These are phyloP conservation scores for Didymellaceae sp. DNA, from an alignment of 2,329 filamentous ascomycete genomes.

Conservation along the genomic window DNA sequence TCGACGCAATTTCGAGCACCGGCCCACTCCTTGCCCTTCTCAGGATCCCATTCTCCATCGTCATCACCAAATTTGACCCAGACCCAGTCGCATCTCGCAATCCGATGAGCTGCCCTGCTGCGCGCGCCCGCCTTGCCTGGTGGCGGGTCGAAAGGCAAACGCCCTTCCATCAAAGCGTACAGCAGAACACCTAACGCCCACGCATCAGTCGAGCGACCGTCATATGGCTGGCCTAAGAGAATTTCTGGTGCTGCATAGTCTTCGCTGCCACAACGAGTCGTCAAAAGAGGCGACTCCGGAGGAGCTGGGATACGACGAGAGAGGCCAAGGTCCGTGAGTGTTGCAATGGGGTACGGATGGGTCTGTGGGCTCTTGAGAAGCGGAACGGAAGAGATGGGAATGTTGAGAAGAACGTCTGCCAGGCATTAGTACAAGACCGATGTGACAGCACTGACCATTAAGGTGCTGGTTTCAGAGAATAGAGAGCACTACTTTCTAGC, in stretches of 20 bases:
- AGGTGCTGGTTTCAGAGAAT: conserved; percentile 16
- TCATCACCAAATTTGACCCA: conserved; percentile 87
- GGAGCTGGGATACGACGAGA: conserved; percentile 78
- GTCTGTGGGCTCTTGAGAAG: conserved; percentile 70
- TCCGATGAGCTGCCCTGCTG: conserved; percentile 85
- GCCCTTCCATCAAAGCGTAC: conserved; percentile 91
- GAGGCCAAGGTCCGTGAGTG: conserved; percentile 88
- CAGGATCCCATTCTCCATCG: conserved; percentile 83
- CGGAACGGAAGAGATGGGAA: conserved; percentile 72
- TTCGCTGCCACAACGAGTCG: conserved; percentile 92
- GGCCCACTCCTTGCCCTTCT: conserved; percentile 68
- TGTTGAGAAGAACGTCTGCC: conserved; percentile 87
- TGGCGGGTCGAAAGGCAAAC: conserved; percentile 89
- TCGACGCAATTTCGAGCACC: conserved; percentile 85
- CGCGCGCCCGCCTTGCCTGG: conserved; percentile 79
- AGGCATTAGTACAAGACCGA: conserved; percentile 38
- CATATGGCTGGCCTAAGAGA: conserved; percentile 92
- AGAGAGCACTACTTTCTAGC: conserved; percentile 78
- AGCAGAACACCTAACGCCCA: conserved; percentile 95
- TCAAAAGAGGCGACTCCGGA: conserved; percentile 82
- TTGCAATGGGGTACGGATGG: conserved; percentile 83
- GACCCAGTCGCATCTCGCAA: conserved; percentile 92
- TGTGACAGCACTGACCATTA: conserved; percentile 30
- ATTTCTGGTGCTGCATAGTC: conserved; percentile 98
- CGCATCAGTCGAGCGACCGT: conserved; percentile 88